Evolutionary conservation across 2,329 filamentous ascomycete genomes (phyloP).

Genomic region (Colletotrichum endophyticum): DNA sequence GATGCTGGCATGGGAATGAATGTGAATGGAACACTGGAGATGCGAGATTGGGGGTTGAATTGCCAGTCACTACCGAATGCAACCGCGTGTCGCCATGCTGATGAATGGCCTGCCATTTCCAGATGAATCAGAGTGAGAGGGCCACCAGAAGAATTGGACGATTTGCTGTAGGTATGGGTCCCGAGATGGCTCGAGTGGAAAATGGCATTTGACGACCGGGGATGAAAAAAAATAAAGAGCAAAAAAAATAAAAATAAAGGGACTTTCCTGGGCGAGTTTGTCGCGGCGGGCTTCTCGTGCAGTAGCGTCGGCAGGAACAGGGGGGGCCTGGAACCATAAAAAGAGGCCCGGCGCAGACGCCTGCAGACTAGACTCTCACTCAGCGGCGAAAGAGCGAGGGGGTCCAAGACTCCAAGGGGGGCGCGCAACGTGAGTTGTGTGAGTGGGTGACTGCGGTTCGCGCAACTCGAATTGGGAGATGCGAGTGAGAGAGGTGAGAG

Average conservation of each 20-base stretch:
- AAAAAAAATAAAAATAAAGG: neutral
- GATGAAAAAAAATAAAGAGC: neutral
- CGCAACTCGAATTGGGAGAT: neutral
- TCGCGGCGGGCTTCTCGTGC: constrained; percentile 9
- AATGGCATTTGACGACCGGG: neutral
- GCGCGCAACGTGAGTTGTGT: neutral
- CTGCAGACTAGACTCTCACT: neutral
- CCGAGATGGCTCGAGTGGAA: neutral
- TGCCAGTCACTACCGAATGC: neutral
- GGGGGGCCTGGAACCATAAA: constrained; percentile 15
- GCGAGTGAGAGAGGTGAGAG: neutral
- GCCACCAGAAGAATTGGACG: neutral
- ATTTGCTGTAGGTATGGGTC: neutral
- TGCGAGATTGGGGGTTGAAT: neutral
- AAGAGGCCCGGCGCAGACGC: constrained; percentile 19
- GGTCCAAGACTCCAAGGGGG: neutral
- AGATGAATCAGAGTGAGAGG: neutral
- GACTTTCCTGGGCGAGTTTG: neutral
- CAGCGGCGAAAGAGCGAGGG: neutral
- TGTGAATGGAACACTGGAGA: neutral
- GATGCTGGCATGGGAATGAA: neutral
- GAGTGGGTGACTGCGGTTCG: neutral
- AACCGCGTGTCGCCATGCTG: neutral
- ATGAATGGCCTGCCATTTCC: neutral
- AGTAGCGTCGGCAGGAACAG: constrained; percentile 17